phyloP scores from a whole-genome alignment of 106 monocot species.

The Hemerocallis citrina region DNA sequence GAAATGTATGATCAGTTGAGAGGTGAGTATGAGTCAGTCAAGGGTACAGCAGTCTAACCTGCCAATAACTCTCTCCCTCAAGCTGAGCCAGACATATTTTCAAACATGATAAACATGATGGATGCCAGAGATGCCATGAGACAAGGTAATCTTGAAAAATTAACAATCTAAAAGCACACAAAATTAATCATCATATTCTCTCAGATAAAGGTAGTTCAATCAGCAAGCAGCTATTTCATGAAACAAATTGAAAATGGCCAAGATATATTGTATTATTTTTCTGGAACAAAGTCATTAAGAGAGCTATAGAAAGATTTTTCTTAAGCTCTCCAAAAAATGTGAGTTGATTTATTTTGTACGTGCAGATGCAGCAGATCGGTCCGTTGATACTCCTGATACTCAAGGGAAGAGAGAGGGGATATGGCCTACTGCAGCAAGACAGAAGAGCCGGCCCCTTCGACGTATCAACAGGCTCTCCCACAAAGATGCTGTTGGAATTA shows the following conservation, averaged over 20 bases:
- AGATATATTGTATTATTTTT: not conserved
- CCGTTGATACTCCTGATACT: constrained; percentile 85
- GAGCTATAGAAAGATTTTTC: constrained; percentile 6
- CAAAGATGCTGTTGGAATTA: too few relatives aligned
- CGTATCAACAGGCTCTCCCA: constrained; percentile 67
- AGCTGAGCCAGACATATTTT: constrained; percentile 60
- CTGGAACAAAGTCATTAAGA: not conserved
- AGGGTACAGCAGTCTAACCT: constrained; percentile 79
- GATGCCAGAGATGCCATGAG: constrained; percentile 34
- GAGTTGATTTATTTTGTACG: constrained; percentile 58
- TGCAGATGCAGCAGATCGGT: constrained; percentile 77
- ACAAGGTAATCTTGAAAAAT: constrained; percentile 39
- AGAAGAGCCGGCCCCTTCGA: constrained; percentile 56
- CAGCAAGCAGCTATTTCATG: not conserved
- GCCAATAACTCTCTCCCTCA: constrained; percentile 48
- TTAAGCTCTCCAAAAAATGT: constrained; percentile 40
- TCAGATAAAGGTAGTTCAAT: not conserved
- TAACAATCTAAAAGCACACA: not conserved
- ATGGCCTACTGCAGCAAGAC: constrained; percentile 43
- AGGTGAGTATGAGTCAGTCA: constrained; percentile 60
- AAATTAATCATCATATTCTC: too few relatives aligned
- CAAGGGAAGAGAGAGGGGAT: constrained; percentile 76
- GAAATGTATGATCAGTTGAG: constrained; percentile 94
- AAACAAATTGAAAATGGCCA: not conserved
- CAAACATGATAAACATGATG: constrained; percentile 39